phyloP scores from a whole-genome alignment of 257 asterid species.

The Jacaranda mimosifolia region DNA sequence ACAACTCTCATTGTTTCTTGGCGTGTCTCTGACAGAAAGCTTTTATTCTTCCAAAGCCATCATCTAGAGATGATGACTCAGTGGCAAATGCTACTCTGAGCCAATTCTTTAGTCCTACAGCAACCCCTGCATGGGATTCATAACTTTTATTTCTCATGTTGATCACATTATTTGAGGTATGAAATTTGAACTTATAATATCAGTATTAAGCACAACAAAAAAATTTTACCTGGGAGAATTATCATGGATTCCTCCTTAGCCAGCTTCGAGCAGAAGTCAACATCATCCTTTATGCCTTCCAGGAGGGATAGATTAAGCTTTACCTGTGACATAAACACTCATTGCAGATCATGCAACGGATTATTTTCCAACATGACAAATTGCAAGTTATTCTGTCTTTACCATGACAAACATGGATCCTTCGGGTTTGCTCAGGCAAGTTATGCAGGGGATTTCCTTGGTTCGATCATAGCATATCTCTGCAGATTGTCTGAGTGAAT shows the following conservation, averaged over 20 bases:
- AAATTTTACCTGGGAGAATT: conserved; percentile 68
- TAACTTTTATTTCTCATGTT: neutral
- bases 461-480: conserved; percentile 51
- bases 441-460: conserved; percentile 70
- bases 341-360: neutral
- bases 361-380: conserved; percentile 1
- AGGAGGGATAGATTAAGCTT: conserved; percentile 63
- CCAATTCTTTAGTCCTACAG: conserved; percentile 84
- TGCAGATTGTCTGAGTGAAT: conserved; percentile 60
- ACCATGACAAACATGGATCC: conserved; percentile 93
- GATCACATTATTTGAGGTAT: neutral
- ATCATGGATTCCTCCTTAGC: conserved; percentile 80
- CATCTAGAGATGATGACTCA: conserved; percentile 73
- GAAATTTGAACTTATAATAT: neutral
- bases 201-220: no score
- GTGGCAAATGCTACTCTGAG: conserved; percentile 73
- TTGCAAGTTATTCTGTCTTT: conserved; percentile 28
- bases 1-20: conserved; percentile 62
- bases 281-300: conserved; percentile 69
- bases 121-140: conserved; percentile 56
- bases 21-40: conserved; percentile 69
- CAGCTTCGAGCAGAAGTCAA: conserved; percentile 77
- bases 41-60: conserved; percentile 66
- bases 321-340: conserved; percentile 50
- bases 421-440: conserved; percentile 86